Base-by-base conservation (phyloP, 331 rosid genomes). In the Rhamnella rubrinervis region DNA sequence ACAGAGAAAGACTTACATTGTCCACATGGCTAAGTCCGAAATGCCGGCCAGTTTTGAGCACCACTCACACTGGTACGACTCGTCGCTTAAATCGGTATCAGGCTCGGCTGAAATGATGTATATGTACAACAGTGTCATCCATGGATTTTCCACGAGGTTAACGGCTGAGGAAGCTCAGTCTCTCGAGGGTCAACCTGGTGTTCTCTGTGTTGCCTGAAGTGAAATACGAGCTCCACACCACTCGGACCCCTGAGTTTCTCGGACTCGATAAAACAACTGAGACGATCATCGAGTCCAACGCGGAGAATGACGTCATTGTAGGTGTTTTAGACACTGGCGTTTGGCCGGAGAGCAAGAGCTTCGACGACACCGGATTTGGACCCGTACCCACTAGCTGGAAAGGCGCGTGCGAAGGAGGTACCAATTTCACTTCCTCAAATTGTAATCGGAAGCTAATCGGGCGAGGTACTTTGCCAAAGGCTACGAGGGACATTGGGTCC, bases 301-400 rank as follows among this genome's bases (percentile, higher is more conserved):
- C 75, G 0, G 63, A n/a, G 0, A 50, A 75, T 47, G 96, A 90
- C 8, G 80, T 88, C 9, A 55, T 90, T 14, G 35, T 92, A 17
- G 92, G 96, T n/a, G 49, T 92, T 15, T 41, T 92, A 17, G 98
- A 92, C 77, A 85, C 93, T 2, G 96, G 96, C 0, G 65, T 92
- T 57, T 93, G 93, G 96, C 96, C 97, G 2, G 93, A 93, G 62
- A 93, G 97, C 79, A 90, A 93, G 78, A 93, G 98, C 78, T 88
- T 88, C 20, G 84, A 85, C 37, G 98, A 90, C 41, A 38, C 80
- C 0, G 89, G 90, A 4, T 70, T 86, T 0, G 96, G 90, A 60
- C 90, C 97, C 40, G 75, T 87, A 11, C 97, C 98, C 2, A 59
- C n/a, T 4, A 61, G 55, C 21, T 93, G 97, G 97, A 89, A 81